phyloP scores from a whole-genome alignment of 1,284 basidiomycete species.

The Moniliella sp. region DNA sequence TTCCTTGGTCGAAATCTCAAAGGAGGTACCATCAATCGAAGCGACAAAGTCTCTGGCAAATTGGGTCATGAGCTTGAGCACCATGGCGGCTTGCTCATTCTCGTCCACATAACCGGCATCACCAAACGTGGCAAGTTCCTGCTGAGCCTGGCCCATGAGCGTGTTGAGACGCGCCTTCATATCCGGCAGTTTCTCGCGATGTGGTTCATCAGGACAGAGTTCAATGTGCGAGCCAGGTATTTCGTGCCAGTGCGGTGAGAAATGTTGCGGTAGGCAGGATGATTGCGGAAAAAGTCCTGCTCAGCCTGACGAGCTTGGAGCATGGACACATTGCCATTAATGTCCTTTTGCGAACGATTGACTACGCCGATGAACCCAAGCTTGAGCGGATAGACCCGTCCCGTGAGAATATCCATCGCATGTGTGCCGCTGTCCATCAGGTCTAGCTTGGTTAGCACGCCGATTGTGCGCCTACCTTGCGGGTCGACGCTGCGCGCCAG shows the following conservation, averaged over 20 bases:
- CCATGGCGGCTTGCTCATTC: constrained; percentile 47
- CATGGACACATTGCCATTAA: constrained; percentile 71
- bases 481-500: constrained; percentile 84
- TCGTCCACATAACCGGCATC: constrained; percentile 80
- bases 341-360: constrained; percentile 90
- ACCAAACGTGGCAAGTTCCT: constrained; percentile 86
- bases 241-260: constrained; percentile 90
- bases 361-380: constrained; percentile 94
- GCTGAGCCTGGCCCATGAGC: constrained; percentile 93
- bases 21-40: constrained; percentile 90
- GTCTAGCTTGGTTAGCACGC: constrained; percentile 86
- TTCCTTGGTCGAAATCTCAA: constrained; percentile 93
- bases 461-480: constrained; percentile 80
- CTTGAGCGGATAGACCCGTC: constrained; percentile 90
- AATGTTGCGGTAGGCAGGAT: constrained; percentile 81
- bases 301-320: constrained; percentile 63
- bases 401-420: constrained; percentile 81
- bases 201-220: constrained; percentile 89
- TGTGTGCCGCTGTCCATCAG: constrained; percentile 97
- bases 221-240: constrained; percentile 77
- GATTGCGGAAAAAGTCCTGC: constrained; percentile 70
- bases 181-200: constrained; percentile 97
- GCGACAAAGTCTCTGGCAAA: constrained; percentile 95
- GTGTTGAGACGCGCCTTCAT: constrained; percentile 98
- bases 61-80: constrained; percentile 75